Base-by-base conservation (phyloP, 371 early-diverging fungal genomes). In the Dichotomocladium elegans region DNA sequence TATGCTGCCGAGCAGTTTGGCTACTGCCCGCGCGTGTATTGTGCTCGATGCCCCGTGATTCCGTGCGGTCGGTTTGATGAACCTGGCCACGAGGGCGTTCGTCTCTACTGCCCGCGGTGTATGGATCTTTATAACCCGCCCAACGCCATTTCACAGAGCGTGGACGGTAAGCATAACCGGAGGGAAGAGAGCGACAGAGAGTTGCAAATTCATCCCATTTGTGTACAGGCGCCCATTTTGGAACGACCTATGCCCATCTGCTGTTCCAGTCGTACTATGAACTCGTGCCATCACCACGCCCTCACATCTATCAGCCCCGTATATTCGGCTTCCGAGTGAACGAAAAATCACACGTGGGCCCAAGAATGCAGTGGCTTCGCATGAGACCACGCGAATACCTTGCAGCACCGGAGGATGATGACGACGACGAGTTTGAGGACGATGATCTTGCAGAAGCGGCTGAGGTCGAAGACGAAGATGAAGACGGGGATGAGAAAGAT, bases 161-260 rank as follows among this genome's bases (percentile, higher is more conserved):
- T 98, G 33, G 98, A 98, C 80, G 96, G 88, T 83, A 78, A 51
- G 48, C 26, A 5, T 27, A 2, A 12, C 12, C 24, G 21, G 42
- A 42, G 10, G 9, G 42, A 24, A n/a, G n/a, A n/a, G 12, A n/a
- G 35, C 15, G 37, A 37, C 37, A 34, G 19, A 37, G 37, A 4
- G 19, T 37, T 37, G 37, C n/a, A n/a, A n/a, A 37, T 17, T 5
- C 7, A 1, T 37, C 14, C 14, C 37, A 15, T 37, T 37, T 64
- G 26, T 51, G 30, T 26, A 41, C 64, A 87, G 82, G 98, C 52
- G 94, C 96, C 40, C 93, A 90, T 65, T 99, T 98, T 79, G 98
- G 98, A 24, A 88, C 90, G 3, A 91, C 96, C 6, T 95, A 98
- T 70, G 87, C 93, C n/a, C 91, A 94, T 63, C 78, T 98, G 55